Percentiles rank a stretch among this genome's conserved stretches.
Conservation (phyloP, 768 basidiomycete species). For the Naganishia randhawae region DNA sequence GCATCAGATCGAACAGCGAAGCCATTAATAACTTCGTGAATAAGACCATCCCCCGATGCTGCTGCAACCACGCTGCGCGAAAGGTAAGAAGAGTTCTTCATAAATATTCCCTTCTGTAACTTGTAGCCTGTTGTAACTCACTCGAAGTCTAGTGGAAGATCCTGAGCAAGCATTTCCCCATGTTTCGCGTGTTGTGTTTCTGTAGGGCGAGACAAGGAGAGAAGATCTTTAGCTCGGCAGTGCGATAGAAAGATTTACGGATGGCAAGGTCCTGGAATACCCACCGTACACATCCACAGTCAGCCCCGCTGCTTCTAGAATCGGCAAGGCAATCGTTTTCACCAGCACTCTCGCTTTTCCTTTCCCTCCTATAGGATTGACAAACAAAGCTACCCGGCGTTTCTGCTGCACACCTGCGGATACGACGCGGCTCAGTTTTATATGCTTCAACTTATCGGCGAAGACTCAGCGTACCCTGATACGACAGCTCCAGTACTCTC, state of each 20-base stretch:
- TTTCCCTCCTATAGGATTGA: conserved; percentile 51
- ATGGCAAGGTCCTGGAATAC: conserved; percentile 5
- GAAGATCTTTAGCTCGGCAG: background rate
- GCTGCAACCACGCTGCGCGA: conserved; percentile 44
- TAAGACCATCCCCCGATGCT: conserved; percentile 49
- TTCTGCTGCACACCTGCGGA: conserved; percentile 35
- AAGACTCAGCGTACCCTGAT: background rate
- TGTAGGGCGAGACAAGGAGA: conserved; percentile 12
- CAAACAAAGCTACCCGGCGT: conserved; percentile 40
- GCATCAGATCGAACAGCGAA: conserved; percentile 47
- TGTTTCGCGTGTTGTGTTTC: conserved; percentile 48
- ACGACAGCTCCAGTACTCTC: background rate
- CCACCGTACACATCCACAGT: conserved; percentile 42
- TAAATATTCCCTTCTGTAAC: background rate
- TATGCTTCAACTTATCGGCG: background rate
- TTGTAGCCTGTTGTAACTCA: no score
- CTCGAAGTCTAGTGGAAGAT: conserved; percentile 44
- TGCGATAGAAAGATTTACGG: no score
- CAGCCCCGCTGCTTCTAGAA: conserved; percentile 47
- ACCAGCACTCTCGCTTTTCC: conserved; percentile 44
- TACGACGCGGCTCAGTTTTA: background rate
- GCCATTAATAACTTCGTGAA: conserved; percentile 50
- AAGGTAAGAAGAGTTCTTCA: background rate
- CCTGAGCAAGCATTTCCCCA: conserved; percentile 44
- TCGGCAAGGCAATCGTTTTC: conserved; percentile 42